Evolutionary conservation across 208 protist species (phyloP).

Genomic region (Crithidia bombi): DNA sequence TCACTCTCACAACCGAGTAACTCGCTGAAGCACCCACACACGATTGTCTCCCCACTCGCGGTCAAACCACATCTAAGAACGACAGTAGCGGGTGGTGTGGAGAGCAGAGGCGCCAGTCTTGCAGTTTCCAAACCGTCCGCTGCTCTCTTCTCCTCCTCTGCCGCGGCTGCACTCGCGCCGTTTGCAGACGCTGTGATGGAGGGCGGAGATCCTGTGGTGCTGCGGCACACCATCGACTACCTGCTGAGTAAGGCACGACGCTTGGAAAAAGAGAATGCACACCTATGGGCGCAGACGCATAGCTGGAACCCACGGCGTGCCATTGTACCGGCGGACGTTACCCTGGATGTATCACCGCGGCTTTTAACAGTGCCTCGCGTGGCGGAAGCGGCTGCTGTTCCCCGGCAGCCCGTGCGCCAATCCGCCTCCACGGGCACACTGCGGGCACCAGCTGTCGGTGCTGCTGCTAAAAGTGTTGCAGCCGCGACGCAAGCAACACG

Average conservation of each 20-base stretch:
- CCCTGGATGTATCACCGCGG: neutral
- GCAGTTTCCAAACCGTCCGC: neutral
- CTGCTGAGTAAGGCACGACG: conserved; percentile 30
- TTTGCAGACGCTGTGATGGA: conserved; percentile 14
- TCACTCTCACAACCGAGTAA: neutral
- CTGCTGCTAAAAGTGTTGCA: neutral
- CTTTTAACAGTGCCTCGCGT: too few species aligned
- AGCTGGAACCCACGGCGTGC: conserved; percentile 30
- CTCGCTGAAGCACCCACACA: neutral
- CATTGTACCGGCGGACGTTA: neutral
- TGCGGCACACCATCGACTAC: conserved; percentile 35
- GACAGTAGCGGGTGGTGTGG: conserved; percentile 1
- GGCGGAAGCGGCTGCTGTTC: neutral
- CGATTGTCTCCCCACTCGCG: conserved; percentile 1
- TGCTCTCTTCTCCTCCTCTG: neutral
- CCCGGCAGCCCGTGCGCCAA: neutral
- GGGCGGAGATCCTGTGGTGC: conserved; percentile 31
- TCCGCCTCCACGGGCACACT: neutral
- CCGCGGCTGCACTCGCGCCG: neutral
- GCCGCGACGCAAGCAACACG: neutral
- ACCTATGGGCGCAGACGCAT: conserved; percentile 32
- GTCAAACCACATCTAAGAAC: neutral
- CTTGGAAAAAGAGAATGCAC: conserved; percentile 29
- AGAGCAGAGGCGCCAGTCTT: conserved; percentile 7
- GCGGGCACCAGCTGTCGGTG: neutral